phyloP scores from a whole-genome alignment of 176 grass and related monocot genomes.

The Musa schizocarpa region DNA sequence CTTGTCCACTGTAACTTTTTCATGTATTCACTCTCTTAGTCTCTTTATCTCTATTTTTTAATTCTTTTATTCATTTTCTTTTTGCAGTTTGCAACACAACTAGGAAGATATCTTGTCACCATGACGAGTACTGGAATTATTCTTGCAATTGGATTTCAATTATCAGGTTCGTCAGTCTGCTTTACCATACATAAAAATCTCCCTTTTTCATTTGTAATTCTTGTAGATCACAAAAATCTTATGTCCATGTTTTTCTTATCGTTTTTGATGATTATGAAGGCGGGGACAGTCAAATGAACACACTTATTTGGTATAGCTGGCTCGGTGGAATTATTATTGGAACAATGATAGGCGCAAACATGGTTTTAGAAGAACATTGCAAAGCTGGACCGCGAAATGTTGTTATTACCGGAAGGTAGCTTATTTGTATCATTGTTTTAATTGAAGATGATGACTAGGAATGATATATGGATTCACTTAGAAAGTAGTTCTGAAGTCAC shows the following conservation, averaged over 20 bases:
- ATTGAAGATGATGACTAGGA: background rate
- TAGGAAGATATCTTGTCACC: constrained; percentile 77
- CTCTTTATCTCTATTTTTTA: background rate
- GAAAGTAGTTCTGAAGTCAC: background rate
- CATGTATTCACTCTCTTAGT: background rate
- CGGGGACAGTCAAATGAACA: constrained; percentile 70
- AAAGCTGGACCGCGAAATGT: constrained; percentile 94
- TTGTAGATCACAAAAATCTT: background rate
- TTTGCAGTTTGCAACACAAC: constrained; percentile 58
- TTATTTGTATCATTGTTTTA: background rate
- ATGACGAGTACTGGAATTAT: constrained; percentile 92
- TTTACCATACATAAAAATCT: background rate
- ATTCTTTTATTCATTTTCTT: constrained; percentile 12
- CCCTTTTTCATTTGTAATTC: constrained; percentile 1
- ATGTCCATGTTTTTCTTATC: background rate
- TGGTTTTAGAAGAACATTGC: constrained; percentile 86
- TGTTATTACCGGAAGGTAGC: constrained; percentile 94
- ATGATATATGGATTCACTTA: background rate
- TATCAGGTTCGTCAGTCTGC: constrained; percentile 52
- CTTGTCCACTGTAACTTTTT: background rate
- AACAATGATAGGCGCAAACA: constrained; percentile 84
- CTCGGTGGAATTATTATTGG: constrained; percentile 94
- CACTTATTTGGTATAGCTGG: constrained; percentile 99
- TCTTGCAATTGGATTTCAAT: constrained; percentile 84
- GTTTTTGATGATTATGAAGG: constrained; percentile 36